A percentile compares a stretch with the other conserved stretches of the same genome.
phyloP scores from a whole-genome alignment of 257 asterid genomes.

The Nicotiana tabacum region DNA sequence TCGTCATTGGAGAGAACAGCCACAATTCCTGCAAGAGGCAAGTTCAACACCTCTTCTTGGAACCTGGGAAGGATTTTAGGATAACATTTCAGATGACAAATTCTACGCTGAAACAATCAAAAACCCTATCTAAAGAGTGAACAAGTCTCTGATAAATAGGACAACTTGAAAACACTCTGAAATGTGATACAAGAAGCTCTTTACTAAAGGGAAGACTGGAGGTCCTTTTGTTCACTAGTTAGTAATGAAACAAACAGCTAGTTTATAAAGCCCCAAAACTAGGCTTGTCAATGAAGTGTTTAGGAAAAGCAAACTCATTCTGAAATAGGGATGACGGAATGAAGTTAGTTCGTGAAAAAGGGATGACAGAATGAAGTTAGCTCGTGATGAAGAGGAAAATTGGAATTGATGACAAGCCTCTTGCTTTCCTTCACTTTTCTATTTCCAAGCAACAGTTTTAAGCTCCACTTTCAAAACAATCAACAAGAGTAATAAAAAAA shows the following conservation, averaged over 20 bases:
- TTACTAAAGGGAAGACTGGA: neutral
- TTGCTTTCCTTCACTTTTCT: neutral
- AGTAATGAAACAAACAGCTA: neutral
- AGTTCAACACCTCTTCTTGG: slow-evolving; percentile 16
- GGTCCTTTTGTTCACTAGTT: neutral
- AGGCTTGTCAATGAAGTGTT: neutral
- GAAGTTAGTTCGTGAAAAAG: too few relatives aligned
- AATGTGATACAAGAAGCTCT: neutral
- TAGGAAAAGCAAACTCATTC: neutral
- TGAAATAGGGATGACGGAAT: neutral
- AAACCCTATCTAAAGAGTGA: neutral
- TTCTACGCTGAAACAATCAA: neutral
- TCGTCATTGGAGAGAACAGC: slow-evolving; percentile 18
- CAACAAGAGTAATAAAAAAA: neutral
- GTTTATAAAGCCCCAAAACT: neutral
- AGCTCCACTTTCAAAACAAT: neutral
- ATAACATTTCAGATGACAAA: neutral
- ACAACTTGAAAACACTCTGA: neutral
- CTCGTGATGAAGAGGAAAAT: neutral
- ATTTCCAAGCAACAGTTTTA: neutral
- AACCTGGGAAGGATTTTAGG: slow-evolving; percentile 13
- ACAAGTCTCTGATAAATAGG: neutral
- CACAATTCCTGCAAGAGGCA: slow-evolving; percentile 18
- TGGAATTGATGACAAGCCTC: neutral
- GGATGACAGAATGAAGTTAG: neutral